Conservation (phyloP, 2,329 filamentous ascomycete species). For the Diaporthe sp. region DNA sequence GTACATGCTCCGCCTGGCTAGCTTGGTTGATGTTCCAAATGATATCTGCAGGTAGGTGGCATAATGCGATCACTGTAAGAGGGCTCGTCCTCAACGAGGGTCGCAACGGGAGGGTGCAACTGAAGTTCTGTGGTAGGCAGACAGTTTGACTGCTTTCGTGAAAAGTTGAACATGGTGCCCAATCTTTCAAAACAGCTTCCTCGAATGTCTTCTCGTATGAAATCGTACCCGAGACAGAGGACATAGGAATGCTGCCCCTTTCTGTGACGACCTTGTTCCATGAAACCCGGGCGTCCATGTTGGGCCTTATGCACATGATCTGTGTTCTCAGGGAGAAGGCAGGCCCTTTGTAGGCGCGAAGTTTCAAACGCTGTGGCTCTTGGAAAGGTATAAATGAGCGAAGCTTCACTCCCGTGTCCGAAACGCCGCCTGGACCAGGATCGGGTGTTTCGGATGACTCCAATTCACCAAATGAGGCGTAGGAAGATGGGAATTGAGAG, state of each 20-base stretch:
- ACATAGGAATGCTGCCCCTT: accelerated
- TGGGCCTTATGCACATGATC: not conserved
- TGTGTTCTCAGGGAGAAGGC: not conserved
- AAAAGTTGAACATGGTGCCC: not conserved
- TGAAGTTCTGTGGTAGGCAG: not conserved
- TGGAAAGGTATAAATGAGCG: not conserved
- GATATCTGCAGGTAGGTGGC: not conserved
- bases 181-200: not conserved
- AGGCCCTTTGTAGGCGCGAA: not conserved
- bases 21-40: not conserved
- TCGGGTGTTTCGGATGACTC: not conserved
- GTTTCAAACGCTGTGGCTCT: not conserved
- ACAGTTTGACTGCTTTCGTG: not conserved
- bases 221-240: not conserved
- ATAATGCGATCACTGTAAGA: not conserved
- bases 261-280: not conserved
- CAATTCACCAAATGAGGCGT: not conserved
- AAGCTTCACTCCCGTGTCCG: not conserved
- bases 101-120: not conserved
- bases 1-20: no score
- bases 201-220: conserved; percentile 1
- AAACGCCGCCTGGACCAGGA: not conserved
- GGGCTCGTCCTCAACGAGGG: no score
- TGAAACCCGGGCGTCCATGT: not conserved
- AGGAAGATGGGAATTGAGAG: not conserved